These are phyloP conservation scores for Pleoardoris graminearum DNA, from an alignment of 2,329 filamentous ascomycete species.

Conservation along the genomic window DNA sequence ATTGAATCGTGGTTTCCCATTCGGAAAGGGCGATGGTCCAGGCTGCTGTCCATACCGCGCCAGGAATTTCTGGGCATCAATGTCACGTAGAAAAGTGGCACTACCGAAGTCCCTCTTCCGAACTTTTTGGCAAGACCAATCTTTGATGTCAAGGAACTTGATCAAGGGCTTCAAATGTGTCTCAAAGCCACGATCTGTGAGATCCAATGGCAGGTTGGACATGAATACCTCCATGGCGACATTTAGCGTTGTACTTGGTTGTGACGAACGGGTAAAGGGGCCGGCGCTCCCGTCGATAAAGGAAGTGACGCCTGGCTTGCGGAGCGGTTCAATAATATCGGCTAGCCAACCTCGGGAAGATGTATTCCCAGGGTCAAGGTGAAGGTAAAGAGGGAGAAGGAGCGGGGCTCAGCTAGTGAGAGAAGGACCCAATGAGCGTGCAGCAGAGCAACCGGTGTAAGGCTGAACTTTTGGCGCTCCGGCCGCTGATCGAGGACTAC, in stretches of 20 bases:
- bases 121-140: constrained; percentile 50
- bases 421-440: no score
- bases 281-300: not conserved
- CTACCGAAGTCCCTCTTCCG: constrained; percentile 46
- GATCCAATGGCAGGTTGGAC: constrained; percentile 45
- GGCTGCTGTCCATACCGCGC: not conserved
- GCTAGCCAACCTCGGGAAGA: no score
- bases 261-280: not conserved
- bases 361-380: no score
- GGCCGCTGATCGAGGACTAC: no score
- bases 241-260: not conserved
- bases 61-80: constrained; percentile 47
- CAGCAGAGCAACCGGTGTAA: no score
- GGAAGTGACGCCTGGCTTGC: no score
- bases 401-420: no score
- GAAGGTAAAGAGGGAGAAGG: no score
- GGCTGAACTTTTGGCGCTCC: no score
- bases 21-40: not conserved
- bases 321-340: no score
- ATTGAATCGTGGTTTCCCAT: not conserved
- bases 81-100: constrained; percentile 49
- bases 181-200: constrained; percentile 47
- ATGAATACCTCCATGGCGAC: constrained; percentile 55
- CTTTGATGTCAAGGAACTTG: constrained; percentile 39
- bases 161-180: constrained; percentile 44